Conservation (phyloP, 192 early-diverging fungal species). For the Phlyctochytrium bullatum region DNA sequence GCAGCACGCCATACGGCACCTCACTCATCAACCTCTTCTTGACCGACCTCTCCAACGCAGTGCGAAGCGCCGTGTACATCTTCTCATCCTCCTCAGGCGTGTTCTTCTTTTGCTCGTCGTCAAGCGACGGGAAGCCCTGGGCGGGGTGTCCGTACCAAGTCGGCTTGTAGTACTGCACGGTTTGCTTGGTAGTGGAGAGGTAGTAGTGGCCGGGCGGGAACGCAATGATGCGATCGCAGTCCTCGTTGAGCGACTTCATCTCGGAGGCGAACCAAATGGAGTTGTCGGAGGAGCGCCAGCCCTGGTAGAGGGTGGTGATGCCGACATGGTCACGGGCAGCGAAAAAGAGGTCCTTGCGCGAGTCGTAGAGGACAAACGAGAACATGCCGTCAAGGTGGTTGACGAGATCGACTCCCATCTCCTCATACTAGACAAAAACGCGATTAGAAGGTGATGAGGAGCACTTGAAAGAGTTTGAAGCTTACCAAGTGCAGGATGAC, state of each 20-base stretch:
- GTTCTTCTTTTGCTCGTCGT: slow-evolving; percentile 54
- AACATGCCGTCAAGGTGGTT: slow-evolving; percentile 95
- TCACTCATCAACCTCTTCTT: slow-evolving; percentile 97
- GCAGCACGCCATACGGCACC: slow-evolving; percentile 95
- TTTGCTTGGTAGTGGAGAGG: slow-evolving; percentile 64
- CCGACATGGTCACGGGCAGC: slow-evolving; percentile 98
- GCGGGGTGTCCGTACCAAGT: slow-evolving; percentile 69
- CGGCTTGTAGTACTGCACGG: slow-evolving; percentile 86
- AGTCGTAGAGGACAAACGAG: slow-evolving; percentile 89
- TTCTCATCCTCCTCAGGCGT: slow-evolving; percentile 47
- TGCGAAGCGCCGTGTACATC: slow-evolving; percentile 74
- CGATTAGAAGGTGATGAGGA: background rate
- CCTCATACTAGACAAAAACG: slow-evolving; percentile 65
- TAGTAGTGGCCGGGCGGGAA: slow-evolving; percentile 98
- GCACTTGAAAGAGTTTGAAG: background rate
- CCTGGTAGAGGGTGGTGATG: slow-evolving; percentile 97
- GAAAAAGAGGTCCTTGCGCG: slow-evolving; percentile 73
- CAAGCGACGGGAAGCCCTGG: slow-evolving; percentile 29
- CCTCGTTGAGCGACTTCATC: slow-evolving; percentile 94
- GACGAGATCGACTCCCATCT: slow-evolving; percentile 79
- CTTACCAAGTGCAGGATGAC: slow-evolving; percentile 88
- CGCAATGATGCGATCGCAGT: slow-evolving; percentile 94
- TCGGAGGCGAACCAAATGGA: slow-evolving; percentile 93
- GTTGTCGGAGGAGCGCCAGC: slow-evolving; percentile 78
- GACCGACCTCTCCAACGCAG: slow-evolving; percentile 80